Evolutionary conservation across 306 rosid genomes (phyloP), one percentile per base, ranked within the genome.

Genomic region (Lithocarpus polystachyus): DNA sequence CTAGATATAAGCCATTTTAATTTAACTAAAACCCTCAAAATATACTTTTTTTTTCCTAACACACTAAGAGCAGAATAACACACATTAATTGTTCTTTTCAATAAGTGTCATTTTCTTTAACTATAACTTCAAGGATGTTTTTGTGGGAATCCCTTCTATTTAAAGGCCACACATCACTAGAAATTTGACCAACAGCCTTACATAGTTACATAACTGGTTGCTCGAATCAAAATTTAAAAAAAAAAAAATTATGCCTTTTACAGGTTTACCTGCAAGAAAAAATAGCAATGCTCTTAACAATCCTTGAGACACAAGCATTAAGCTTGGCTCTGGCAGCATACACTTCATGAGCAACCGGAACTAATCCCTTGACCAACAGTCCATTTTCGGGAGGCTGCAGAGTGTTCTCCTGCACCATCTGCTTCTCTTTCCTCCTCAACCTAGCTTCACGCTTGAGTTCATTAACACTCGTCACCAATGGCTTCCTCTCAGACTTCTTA

Each of bases 381-480:
- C 96, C 96, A 81, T 91, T 87, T 81, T 88, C 82, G 18, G 93
- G 96, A 81, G 91, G 91, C 28, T 61, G 73, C 26, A 89, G 68
- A 72, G 61, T 31, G 68, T 77, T 77, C 82, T 91, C 96, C 28
- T 76, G 77, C 56, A 73, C 90, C 4, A 53, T 79, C 79, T 86
- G 84, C 73, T 88, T 89, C 80, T 86, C 89, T 72, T 83, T 91
- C 83, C 19, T 83, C 86, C 51, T 86, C 85, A 53, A 65, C 70
- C 92, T 89, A 37, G 88, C 93, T 77, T 81, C 80, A 5, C 92
- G 89, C 83, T 91, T 91, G 31, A 91, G 88, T 71, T 87, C 84
- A 73, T 86, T 87, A 68, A 91, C 56, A 76, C 88, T 87, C 24
- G 73, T 87, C 56, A 87, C 83, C 14, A 62, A 53, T 40, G 92